Base-by-base conservation (phyloP, 2,329 filamentous ascomycete species). In the Teratosphaeria pseudoeucalypti region DNA sequence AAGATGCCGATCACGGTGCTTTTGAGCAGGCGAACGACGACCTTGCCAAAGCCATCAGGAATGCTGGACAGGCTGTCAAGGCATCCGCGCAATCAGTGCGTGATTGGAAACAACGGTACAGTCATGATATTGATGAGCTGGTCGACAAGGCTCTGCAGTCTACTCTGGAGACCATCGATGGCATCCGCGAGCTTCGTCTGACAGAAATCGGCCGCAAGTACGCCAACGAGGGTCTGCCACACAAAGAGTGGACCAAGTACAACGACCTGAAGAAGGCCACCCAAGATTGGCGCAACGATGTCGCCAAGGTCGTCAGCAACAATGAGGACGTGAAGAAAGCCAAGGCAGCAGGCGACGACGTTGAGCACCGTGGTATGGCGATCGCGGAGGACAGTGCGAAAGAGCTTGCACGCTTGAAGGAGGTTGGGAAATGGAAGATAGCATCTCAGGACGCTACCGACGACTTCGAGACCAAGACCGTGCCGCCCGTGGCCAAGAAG, bases 201-300 rank as follows among this genome's bases (percentile, higher is more conserved):
- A 90, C 95, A 71, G 90, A 95, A 72, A 90, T 96, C 58, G 92
- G 92, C 59, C 92, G 95, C 85, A 82, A 77, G 61, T 99, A 94
- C 92, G 91, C 92, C 87, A 94, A 91, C 77, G 91, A 97, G 60
- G 90, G 90, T 34, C 84, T 99, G 62, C 95, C 92, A 1, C 96
- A 99, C 79, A 92, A 95, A 73, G 91, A 99, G 73, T 99, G 94
- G 94, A 85, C 87, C 61, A 94, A 92, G 72, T 99, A 96, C 71
- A 91, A 97, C 72, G 85, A 89, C 61, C 79, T 99, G 60, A 95
- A 89, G 77, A 84, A 82, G 58, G 87, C 88, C 12, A 89, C 96
- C 57, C 86, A 87, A 55, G 85, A 90, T 68, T 96, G 92, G 91
- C 87, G 89, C 58, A 80, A 84, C 39, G 89, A 95, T 66, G 85